Base-by-base conservation (phyloP, 208 protist species). In the Vickermania ingenoplastis region DNA sequence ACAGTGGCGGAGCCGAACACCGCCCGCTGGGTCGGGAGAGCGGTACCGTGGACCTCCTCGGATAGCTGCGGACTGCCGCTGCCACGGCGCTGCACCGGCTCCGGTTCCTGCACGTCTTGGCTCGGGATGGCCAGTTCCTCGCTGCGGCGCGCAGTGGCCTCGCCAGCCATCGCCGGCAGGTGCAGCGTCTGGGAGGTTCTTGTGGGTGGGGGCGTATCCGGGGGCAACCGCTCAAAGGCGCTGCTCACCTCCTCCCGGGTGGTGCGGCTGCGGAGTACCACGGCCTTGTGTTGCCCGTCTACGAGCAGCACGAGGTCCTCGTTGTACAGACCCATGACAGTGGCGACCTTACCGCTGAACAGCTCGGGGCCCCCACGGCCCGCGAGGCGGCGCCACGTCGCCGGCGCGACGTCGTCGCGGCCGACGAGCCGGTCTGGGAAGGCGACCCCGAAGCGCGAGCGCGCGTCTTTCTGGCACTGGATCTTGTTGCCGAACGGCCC, bases 321-420 rank as follows among this genome's bases (percentile, higher is more conserved):
- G 36, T 63, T 62, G 51, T 65, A 57, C n/a, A 75, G 50, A 2
- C 81, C 81, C 59, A 87, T 59, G 31, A 82, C 72, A 1, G 51
- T 65, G 17, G 50, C 65, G 13, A 21, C 29, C 36, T 41, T 26
- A 36, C 59, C 59, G 28, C 57, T 51, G 49, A 65, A 71, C 1
- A 4, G 7, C 23, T 2, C 58, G 24, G 14, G 24, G 11, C 7
- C 7, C 11, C 36, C 36, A 7, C 17, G 7, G 7, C 36, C 36
- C 17, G 36, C 36, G 17, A 45, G 36, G 17, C 36, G 36, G 11
- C 17, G 7, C 36, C 36, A 45, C 36, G 7, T 17, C 7, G 11
- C 36, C 7, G 17, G 36, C 36, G 7, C 17, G 11, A 45, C 11
- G 7, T 7, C 36, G 11, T 45, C 36, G 36, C 36, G 7, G 11